Base-by-base conservation (phyloP, 306 rosid genomes). In the Bauhinia variegata region DNA sequence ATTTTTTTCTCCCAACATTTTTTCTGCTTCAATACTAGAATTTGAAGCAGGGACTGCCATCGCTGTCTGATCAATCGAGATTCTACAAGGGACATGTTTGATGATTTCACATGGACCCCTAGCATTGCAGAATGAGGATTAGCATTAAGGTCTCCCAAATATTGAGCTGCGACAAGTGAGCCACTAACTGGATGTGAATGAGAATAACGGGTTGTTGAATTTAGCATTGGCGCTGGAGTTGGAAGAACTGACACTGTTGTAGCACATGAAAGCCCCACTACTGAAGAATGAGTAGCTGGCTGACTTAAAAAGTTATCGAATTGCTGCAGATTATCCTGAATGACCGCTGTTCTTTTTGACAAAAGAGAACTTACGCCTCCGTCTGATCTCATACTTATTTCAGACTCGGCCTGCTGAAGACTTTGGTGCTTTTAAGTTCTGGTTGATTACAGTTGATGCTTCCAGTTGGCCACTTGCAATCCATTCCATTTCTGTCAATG, bases 401-500 rank as follows among this genome's bases (percentile, higher is more conserved):
- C 90, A 5, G 68, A 23, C 52, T 86, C 97, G 55, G 71, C 60
- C 37, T 67, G 78, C 59, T 73, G 82, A 51, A 78, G 42, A 59
- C 51, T 88, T 13, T 59, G 85, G 11, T 76, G 53, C 83, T 80
- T 88, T 88, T 8, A 54, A 19, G 28, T 89, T 91, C 19, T 75
- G 76, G 53, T 68, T 85, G 64, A 79, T 61, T 53, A 80, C 84
- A 67, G 68, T 63, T 13, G 87, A 84, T 69, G 82, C 76, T 41
- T 86, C 96, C 5, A 64, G 79, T 54, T 80, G 96, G 72, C 63
- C 76, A 74, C 82, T 73, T 12, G 81, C 73, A 15, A 75, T 63
- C 87, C 93, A 90, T 8, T 93, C 96, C 87, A 88, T 93, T 85
- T 89, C 98, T 89, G 96, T 83, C 82, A 93, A 89, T 70, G 88